Evolutionary conservation across 176 grass and related monocot genomes (phyloP).

Genomic region (Typha latifolia): DNA sequence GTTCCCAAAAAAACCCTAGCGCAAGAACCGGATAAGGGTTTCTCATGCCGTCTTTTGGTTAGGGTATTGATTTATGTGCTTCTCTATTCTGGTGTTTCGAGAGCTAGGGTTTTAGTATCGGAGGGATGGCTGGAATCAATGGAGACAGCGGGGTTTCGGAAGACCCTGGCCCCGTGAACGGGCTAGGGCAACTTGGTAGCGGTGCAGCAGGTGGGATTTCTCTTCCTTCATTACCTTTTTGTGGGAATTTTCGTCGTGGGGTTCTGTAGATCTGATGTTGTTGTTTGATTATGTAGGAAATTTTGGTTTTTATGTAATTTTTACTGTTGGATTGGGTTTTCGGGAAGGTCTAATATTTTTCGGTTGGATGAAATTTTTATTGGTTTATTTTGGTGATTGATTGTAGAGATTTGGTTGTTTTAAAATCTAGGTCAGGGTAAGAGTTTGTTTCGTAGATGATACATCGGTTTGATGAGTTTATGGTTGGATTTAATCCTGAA

Average conservation of each 20-base stretch:
- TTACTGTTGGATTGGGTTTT: neutral
- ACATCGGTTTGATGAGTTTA: too few species aligned
- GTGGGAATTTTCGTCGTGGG: neutral
- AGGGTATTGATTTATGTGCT: neutral
- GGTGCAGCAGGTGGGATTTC: neutral
- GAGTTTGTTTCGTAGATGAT: too few species aligned
- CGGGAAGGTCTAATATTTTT: neutral
- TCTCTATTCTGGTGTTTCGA: neutral
- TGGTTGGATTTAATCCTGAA: too few species aligned
- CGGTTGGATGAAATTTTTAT: neutral
- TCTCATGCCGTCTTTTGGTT: neutral
- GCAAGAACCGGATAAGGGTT: neutral
- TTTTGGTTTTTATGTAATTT: neutral
- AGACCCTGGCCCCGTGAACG: slow-evolving; percentile 1
- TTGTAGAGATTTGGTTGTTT: neutral
- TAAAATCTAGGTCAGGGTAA: too few species aligned
- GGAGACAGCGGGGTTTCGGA: neutral
- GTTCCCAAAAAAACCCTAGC: neutral
- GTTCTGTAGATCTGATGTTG: neutral
- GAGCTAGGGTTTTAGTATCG: neutral
- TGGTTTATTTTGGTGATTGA: neutral
- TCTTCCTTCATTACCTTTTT: too few species aligned
- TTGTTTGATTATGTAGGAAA: neutral
- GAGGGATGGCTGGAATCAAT: neutral
- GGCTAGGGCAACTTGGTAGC: neutral